A percentile compares a stretch with the other conserved stretches of the same genome.
Evolutionary conservation across 768 basidiomycete genomes (phyloP).

Genomic region (Phylloporus arenicola): DNA sequence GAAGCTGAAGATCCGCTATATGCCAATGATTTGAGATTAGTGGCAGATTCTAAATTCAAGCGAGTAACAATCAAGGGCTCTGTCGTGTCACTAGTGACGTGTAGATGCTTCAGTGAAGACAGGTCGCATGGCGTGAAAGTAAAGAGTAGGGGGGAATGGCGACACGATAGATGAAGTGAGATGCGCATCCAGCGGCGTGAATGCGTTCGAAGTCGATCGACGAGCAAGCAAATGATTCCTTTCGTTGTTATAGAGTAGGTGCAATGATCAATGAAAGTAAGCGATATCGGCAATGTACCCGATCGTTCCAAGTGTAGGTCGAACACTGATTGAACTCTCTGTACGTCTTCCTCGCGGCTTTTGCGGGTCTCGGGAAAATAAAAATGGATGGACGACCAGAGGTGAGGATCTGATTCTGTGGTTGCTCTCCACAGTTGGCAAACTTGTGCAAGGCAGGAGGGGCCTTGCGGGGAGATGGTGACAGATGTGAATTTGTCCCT

Average conservation of each 20-base stretch:
- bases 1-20: slow-evolving; percentile 2
- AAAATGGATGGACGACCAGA: too few relatives aligned
- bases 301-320: too few relatives aligned
- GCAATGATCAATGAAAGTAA: slow-evolving; percentile 17
- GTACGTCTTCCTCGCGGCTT: not conserved
- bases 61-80: not conserved
- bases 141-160: slow-evolving; percentile 11
- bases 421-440: slow-evolving; percentile 19
- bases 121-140: slow-evolving; percentile 12
- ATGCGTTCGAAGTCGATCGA: slow-evolving; percentile 8
- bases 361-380: slow-evolving; percentile 2
- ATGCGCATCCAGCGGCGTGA: slow-evolving; percentile 15
- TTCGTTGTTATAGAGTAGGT: slow-evolving; percentile 1
- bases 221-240: slow-evolving; percentile 5
- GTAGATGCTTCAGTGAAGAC: slow-evolving; percentile 8
- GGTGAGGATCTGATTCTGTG: slow-evolving; percentile 6
- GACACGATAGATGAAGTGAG: slow-evolving; percentile 3
- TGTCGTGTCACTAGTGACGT: not conserved
- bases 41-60: slow-evolving; percentile 7
- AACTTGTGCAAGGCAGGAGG: slow-evolving; percentile 8
- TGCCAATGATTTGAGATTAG: slow-evolving; percentile 12
- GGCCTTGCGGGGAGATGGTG: not conserved
- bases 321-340: not conserved
- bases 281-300: slow-evolving; percentile 9
- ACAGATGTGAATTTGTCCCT: not conserved